Percentiles rank a stretch among this genome's conserved stretches.
Conservation (phyloP, 345 rosid species). For the Salix brachista region DNA sequence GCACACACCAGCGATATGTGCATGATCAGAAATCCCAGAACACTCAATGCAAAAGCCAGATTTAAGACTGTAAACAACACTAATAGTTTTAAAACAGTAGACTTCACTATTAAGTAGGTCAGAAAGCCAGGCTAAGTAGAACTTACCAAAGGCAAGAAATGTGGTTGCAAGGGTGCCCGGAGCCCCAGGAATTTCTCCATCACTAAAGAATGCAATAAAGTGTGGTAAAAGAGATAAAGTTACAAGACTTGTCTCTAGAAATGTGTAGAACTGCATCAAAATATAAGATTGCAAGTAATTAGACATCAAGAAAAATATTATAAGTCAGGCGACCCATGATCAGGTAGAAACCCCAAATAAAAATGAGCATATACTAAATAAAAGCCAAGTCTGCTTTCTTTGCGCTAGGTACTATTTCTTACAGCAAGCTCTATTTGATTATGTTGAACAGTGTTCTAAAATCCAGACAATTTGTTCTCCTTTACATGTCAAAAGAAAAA, state of each 20-base stretch:
- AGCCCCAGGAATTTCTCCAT: slow-evolving; percentile 90
- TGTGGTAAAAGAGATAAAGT: slow-evolving; percentile 78
- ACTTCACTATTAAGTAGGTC: neutral
- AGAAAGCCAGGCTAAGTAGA: slow-evolving; percentile 1
- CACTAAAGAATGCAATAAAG: slow-evolving; percentile 85
- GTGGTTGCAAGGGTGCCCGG: slow-evolving; percentile 94
- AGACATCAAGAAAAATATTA: neutral
- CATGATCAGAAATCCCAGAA: slow-evolving; percentile 91
- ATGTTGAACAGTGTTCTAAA: neutral
- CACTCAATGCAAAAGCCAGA: slow-evolving; percentile 91
- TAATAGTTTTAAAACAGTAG: neutral
- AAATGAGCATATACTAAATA: neutral
- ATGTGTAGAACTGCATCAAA: slow-evolving; percentile 84
- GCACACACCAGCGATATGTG: slow-evolving; percentile 77
- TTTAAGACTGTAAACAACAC: slow-evolving; percentile 64
- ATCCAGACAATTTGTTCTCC: neutral
- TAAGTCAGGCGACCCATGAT: neutral
- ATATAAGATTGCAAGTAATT: slow-evolving; percentile 11
- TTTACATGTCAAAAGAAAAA: neutral
- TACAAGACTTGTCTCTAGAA: slow-evolving; percentile 87
- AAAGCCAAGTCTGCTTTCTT: neutral
- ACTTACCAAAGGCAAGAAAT: slow-evolving; percentile 88
- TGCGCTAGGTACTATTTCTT: neutral
- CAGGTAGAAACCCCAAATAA: neutral
- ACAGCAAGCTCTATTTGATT: too few relatives aligned